A percentile compares a stretch with the other conserved stretches of the same genome.
These are phyloP conservation scores for Cryptococcus jaspeensis DNA, from an alignment of 1,284 basidiomycete species.

Conservation along the genomic window DNA sequence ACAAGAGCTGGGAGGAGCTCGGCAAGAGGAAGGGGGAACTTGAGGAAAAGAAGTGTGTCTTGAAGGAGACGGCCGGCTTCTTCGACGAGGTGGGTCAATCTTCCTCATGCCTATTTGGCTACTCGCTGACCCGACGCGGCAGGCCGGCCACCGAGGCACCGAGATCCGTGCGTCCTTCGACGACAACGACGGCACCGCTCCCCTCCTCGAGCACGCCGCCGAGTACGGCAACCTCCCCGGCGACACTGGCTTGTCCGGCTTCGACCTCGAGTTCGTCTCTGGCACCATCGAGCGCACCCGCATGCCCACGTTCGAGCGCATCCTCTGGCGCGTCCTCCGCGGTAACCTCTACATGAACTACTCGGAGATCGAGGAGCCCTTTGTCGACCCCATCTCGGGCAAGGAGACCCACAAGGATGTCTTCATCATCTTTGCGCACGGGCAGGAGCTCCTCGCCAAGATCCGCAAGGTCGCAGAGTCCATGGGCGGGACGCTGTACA, in stretches of 20 bases:
- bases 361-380: conserved; percentile 90
- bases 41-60: conserved; percentile 87
- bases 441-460: conserved; percentile 87
- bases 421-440: conserved; percentile 99
- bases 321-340: conserved; percentile 95
- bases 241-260: conserved; percentile 61
- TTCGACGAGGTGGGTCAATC: conserved; percentile 72
- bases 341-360: conserved; percentile 99
- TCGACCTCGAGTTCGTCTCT: conserved; percentile 93
- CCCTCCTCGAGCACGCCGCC: conserved; percentile 87
- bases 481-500: conserved; percentile 95
- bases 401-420: conserved; percentile 92
- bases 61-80: conserved; percentile 94
- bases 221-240: conserved; percentile 52
- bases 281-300: conserved; percentile 93
- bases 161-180: conserved; percentile 89
- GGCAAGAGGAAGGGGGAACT: conserved; percentile 85
- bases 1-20: conserved; percentile 85
- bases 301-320: conserved; percentile 92
- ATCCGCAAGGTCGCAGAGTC: conserved; percentile 98
- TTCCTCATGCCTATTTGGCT: background rate
- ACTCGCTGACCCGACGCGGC: conserved; percentile 11
- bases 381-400: conserved; percentile 79
- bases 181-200: conserved; percentile 72
- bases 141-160: conserved; percentile 77